Conservation (phyloP, 73 alveolate species). For the Tetrahymena borealis region DNA sequence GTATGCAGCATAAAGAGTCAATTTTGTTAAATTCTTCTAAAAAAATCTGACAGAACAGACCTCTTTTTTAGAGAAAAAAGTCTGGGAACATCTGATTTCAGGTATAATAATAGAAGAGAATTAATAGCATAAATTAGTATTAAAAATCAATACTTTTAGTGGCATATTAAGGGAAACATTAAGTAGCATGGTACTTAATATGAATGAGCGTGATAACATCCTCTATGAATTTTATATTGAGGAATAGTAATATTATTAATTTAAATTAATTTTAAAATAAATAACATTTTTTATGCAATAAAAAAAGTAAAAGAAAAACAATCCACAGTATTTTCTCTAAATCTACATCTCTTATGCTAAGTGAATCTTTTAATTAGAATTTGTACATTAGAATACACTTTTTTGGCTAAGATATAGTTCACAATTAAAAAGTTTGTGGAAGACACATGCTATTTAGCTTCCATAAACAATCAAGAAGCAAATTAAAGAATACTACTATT, state of each 20-base stretch:
- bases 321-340: neutral
- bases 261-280: neutral
- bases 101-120: neutral
- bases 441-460: neutral
- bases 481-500: neutral
- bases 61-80: neutral
- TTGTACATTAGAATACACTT: neutral
- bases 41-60: neutral
- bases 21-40: neutral
- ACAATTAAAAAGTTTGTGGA: neutral
- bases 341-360: neutral
- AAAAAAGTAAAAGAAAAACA: neutral
- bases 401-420: neutral
- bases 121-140: neutral
- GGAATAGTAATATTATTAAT: neutral
- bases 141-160: neutral
- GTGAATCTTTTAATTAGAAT: neutral
- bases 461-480: neutral
- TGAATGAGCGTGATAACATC: neutral
- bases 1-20: neutral
- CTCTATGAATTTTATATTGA: neutral
- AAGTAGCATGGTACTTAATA: neutral
- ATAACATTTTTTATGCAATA: neutral
- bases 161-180: neutral
- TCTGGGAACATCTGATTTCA: neutral